phyloP scores from a whole-genome alignment of 2,329 filamentous ascomycete species.

The Xylariaceae sp. region DNA sequence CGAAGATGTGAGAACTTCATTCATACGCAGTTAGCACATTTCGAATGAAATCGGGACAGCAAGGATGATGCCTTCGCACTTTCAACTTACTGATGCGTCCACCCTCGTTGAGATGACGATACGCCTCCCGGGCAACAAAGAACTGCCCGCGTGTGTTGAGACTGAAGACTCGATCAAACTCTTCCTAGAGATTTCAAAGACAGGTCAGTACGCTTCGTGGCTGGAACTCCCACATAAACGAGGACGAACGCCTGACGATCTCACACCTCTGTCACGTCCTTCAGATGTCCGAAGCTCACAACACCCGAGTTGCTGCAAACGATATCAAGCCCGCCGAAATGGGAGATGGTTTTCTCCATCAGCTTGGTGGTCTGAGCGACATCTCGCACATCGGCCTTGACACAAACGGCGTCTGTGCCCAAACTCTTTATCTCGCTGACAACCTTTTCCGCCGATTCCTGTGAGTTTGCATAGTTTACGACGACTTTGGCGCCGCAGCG shows the following conservation, averaged over 20 bases:
- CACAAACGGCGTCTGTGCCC: slow-evolving; percentile 23
- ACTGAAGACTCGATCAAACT: slow-evolving; percentile 60
- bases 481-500: slow-evolving; percentile 33
- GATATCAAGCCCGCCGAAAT: slow-evolving; percentile 59
- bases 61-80: too few relatives aligned
- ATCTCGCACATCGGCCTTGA: slow-evolving; percentile 32
- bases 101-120: slow-evolving; percentile 56
- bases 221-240: too few relatives aligned
- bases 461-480: slow-evolving; percentile 26
- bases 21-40: neutral
- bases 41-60: neutral
- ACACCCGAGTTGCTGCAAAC: slow-evolving; percentile 60
- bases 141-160: slow-evolving; percentile 58
- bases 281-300: slow-evolving; percentile 55
- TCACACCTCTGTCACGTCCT: slow-evolving; percentile 43
- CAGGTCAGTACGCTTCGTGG: neutral
- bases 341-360: slow-evolving; percentile 47
- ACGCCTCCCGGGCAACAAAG: slow-evolving; percentile 60
- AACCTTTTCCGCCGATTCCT: slow-evolving; percentile 19
- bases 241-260: too few relatives aligned
- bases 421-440: slow-evolving; percentile 22
- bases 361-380: slow-evolving; percentile 30
- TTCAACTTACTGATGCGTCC: slow-evolving; percentile 43
- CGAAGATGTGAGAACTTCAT: slow-evolving; percentile 54
- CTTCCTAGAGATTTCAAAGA: slow-evolving; percentile 38